Base-by-base conservation (phyloP, 768 basidiomycete genomes). In the Xerocomus potaroensis region DNA sequence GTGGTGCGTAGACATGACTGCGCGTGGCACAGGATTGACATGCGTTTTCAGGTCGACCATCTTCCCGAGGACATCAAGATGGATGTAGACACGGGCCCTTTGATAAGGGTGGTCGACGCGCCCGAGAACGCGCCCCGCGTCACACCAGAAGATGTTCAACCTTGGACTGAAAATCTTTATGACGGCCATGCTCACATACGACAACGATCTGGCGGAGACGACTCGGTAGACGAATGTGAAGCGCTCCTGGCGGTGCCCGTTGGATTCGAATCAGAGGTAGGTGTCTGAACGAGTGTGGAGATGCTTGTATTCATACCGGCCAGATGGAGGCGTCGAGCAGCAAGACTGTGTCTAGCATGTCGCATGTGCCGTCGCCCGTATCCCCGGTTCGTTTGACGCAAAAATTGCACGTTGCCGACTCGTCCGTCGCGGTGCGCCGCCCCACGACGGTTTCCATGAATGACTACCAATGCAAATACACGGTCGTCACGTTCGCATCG, bases 401-500 rank as follows among this genome's bases (percentile, higher is more conserved):
- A 3, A 31, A 15, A 30, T 49, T 26, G 4, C 15, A 34, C 15
- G 35, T 55, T 32, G 12, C 21, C 6, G 26, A 37, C 5, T 9
- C 18, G 5, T 15, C 27, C 18, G 39, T 39, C 5, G 18, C 21
- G 3, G 3, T 29, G 5, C n/a, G n/a, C 10, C 37, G 1, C 15
- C 27, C 33, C n/a, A 11, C 23, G 10, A 11, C 29, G 18, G 19
- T 7, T 15, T 4, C 32, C 4, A 26, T 29, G 5, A 41, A 45
- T 19, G 22, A 46, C 8, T 15, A 30, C 4, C 45, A 16, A 36
- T 27, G 49, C 8, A 52, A 43, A 15, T 45, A 60, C 33, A 54
- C 43, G 1, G 11, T 60, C 23, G 12, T 61, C 8, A 60, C 63
- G 2, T 65, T 63, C 61, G 45, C 35, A 7, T 61, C 63, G 1